phyloP scores from a whole-genome alignment of 1,284 basidiomycete species.

The Boletus semigastroideus region DNA sequence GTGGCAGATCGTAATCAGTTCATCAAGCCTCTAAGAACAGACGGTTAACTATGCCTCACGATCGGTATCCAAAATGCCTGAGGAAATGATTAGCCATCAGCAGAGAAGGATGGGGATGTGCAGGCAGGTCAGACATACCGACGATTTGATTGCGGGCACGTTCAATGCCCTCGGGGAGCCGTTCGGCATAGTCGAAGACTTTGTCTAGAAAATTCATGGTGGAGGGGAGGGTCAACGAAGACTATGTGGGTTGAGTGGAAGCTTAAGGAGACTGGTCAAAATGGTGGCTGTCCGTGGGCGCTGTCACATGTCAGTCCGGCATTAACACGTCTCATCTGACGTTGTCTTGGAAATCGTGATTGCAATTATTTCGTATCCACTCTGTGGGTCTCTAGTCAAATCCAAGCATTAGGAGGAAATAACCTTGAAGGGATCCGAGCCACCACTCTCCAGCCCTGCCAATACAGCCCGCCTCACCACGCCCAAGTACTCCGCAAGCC shows the following conservation, averaged over 20 bases:
- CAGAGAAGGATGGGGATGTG: neutral
- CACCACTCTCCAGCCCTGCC: slow-evolving; percentile 67
- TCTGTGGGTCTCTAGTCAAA: neutral
- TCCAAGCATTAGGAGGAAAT: slow-evolving; percentile 31
- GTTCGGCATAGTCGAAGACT: slow-evolving; percentile 30
- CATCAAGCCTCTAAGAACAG: neutral
- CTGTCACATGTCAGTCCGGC: slow-evolving; percentile 9
- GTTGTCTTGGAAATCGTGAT: neutral
- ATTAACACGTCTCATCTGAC: neutral
- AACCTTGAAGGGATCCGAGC: slow-evolving; percentile 68
- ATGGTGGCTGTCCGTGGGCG: neutral
- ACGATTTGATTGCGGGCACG: slow-evolving; percentile 52
- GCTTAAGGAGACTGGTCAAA: too few species aligned
- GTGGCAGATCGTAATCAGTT: slow-evolving; percentile 5
- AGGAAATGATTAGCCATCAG: neutral
- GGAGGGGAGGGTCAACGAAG: slow-evolving; percentile 5
- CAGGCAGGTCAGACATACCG: slow-evolving; percentile 35
- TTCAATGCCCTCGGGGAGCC: slow-evolving; percentile 44
- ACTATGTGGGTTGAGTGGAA: too few species aligned
- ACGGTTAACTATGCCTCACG: slow-evolving; percentile 40
- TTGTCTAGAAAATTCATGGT: slow-evolving; percentile 38
- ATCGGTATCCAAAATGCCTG: slow-evolving; percentile 59
- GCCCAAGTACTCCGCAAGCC: slow-evolving; percentile 70
- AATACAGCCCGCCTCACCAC: slow-evolving; percentile 71
- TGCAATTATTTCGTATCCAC: slow-evolving; percentile 2